These are phyloP conservation scores for Mycena venus DNA, from an alignment of 768 basidiomycete genomes.

Conservation along the genomic window DNA sequence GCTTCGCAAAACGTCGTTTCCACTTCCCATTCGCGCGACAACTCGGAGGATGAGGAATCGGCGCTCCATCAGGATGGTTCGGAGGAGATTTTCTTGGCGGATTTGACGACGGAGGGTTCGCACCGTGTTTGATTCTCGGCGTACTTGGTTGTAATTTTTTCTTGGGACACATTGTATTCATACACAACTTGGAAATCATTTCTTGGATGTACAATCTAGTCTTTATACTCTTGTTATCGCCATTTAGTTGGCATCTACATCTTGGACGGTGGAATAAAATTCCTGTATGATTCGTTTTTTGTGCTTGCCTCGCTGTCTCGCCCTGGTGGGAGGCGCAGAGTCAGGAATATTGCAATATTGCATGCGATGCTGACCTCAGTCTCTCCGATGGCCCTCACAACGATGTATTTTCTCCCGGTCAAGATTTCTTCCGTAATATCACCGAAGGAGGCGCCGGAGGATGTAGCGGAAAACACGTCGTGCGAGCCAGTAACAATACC, in stretches of 20 bases:
- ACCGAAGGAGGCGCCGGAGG: slow-evolving; percentile 58
- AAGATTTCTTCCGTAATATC: slow-evolving; percentile 79
- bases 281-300: slow-evolving; percentile 86
- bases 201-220: background rate
- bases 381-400: slow-evolving; percentile 78
- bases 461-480: slow-evolving; percentile 55
- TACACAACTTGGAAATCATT: background rate
- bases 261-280: slow-evolving; percentile 87
- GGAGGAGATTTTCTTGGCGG: slow-evolving; percentile 22
- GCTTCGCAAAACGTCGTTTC: background rate
- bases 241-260: slow-evolving; percentile 73
- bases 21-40: too few species aligned
- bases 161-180: background rate
- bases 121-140: background rate
- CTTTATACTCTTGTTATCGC: background rate
- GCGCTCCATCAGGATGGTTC: background rate
- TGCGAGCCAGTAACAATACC: slow-evolving; percentile 82
- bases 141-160: background rate
- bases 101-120: background rate
- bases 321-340: slow-evolving; percentile 40
- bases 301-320: slow-evolving; percentile 79
- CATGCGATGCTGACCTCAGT: slow-evolving; percentile 56
- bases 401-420: slow-evolving; percentile 84
- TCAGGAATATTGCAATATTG: slow-evolving; percentile 15
- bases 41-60: slow-evolving; percentile 10